Evolutionary conservation across 176 grass and related monocot genomes (phyloP), one percentile per base, ranked within the genome.

Genomic region (Triticum turgidum): DNA sequence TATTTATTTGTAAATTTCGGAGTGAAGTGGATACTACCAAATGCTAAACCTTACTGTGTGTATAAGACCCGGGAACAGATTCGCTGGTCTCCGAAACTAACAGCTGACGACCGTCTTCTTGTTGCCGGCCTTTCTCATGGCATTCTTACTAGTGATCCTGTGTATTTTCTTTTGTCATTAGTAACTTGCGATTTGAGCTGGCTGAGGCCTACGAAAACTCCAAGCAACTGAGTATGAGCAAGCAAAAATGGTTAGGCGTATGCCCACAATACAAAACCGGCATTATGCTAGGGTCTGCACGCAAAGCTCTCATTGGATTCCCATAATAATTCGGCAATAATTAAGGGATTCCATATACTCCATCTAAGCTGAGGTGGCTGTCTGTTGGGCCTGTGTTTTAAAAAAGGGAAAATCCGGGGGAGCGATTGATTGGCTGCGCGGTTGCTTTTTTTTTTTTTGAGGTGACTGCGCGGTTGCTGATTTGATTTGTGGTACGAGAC

Each of bases 301-400:
- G 77, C 18, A 75, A 85, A 89, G 1, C 8, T 14, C 9, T 44
- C 82, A 45, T 85, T 12, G 77, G 82, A 81, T 89, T 68, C 87
- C 82, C 4, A 15, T 75, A 85, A 84, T 83, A 84, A 85, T 85
- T 80, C 3, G 8, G 59, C 87, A 81, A 85, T 89, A 81, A 89
- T 85, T 59, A 81, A 65, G 25, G 76, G 62, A 80, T 89, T 38
- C 68, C 77, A 6, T 65, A 35, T 30, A 30, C 29, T 30, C 68
- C 58, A 45, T 85, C 33, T 6, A 33, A 65, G 69, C 24, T 27
- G 67, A 30, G 12, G 17, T 59, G 56, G 56, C 56, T 59, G 20
- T 59, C 2, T 21, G 20, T 58, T 45, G 37, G 22, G 27, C 3
- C 41, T 65, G 29, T 0, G 3, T 52, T 72, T 58, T 11, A 89